Conservation (phyloP, 768 basidiomycete species). For the Agrocybe chaxingu region DNA sequence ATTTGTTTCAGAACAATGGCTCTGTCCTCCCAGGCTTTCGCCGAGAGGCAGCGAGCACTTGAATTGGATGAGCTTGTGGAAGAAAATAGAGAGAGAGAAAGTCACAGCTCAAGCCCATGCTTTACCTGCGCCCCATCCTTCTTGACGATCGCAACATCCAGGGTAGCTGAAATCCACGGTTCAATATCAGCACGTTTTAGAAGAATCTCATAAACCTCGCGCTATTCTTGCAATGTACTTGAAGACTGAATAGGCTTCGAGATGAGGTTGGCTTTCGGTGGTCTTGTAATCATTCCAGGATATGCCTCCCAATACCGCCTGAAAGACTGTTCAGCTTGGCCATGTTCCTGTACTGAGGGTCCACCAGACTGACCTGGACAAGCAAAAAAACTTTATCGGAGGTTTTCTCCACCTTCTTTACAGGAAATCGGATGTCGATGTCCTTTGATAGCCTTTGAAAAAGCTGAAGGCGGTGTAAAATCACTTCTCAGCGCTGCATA, state of each 20-base stretch:
- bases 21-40: slow-evolving; percentile 91
- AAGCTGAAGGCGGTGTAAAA: slow-evolving; percentile 23
- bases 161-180: slow-evolving; percentile 50
- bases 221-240: slow-evolving; percentile 75
- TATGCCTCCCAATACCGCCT: slow-evolving; percentile 75
- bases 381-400: slow-evolving; percentile 79
- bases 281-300: slow-evolving; percentile 74
- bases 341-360: not conserved
- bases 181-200: not conserved
- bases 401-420: slow-evolving; percentile 67
- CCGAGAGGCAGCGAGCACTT: slow-evolving; percentile 73
- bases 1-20: slow-evolving; percentile 84
- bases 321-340: not conserved
- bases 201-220: slow-evolving; percentile 45
- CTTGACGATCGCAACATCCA: slow-evolving; percentile 71
- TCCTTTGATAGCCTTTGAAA: slow-evolving; percentile 70
- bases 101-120: slow-evolving; percentile 71
- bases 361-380: slow-evolving; percentile 54
- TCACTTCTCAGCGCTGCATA: not conserved
- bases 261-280: slow-evolving; percentile 64
- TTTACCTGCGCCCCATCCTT: slow-evolving; percentile 66
- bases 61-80: not conserved
- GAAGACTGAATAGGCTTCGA: slow-evolving; percentile 71
- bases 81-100: not conserved
- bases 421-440: slow-evolving; percentile 75